Conservation (phyloP, 192 early-diverging fungal species). For the Rhizophagus clarus region DNA sequence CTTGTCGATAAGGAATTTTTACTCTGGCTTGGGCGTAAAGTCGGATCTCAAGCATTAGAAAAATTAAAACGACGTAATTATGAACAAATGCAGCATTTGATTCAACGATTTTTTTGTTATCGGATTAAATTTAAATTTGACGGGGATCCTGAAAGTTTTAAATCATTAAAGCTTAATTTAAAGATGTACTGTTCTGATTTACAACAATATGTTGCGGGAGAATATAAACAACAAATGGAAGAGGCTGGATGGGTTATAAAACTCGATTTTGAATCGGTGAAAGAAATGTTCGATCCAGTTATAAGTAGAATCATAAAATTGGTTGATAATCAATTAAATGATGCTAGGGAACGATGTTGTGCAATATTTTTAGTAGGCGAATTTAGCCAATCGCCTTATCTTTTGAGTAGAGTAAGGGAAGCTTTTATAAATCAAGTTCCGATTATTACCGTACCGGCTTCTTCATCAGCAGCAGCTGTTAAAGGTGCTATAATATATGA, state of each 20-base stretch:
- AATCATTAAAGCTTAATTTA: not conserved
- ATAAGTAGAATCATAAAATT: slow-evolving; percentile 51
- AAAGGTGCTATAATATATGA: slow-evolving; percentile 43
- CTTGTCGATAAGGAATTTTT: slow-evolving; percentile 15
- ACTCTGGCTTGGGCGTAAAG: not conserved
- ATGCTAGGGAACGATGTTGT: slow-evolving; percentile 40
- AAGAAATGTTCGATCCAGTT: slow-evolving; percentile 59
- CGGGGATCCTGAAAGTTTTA: not conserved
- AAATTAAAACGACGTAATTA: not conserved
- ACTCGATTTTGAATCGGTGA: slow-evolving; percentile 43
- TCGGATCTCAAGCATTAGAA: not conserved
- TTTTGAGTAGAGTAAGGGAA: slow-evolving; percentile 47
- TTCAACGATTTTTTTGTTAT: not conserved
- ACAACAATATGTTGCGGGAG: not conserved
- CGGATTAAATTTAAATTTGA: not conserved
- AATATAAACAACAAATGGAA: slow-evolving; percentile 34
- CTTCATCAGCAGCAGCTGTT: slow-evolving; percentile 53
- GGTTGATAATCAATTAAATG: slow-evolving; percentile 53
- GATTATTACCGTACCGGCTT: slow-evolving; percentile 51
- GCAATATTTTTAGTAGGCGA: slow-evolving; percentile 61
- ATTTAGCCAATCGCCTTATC: slow-evolving; percentile 56
- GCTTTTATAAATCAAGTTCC: slow-evolving; percentile 50
- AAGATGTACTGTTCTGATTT: not conserved
- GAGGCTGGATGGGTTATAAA: slow-evolving; percentile 46
- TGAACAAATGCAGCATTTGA: not conserved